Evolutionary conservation across 2,329 filamentous ascomycete genomes (phyloP), one percentile per base, ranked within the genome.

Genomic region (Cercospora sp.): DNA sequence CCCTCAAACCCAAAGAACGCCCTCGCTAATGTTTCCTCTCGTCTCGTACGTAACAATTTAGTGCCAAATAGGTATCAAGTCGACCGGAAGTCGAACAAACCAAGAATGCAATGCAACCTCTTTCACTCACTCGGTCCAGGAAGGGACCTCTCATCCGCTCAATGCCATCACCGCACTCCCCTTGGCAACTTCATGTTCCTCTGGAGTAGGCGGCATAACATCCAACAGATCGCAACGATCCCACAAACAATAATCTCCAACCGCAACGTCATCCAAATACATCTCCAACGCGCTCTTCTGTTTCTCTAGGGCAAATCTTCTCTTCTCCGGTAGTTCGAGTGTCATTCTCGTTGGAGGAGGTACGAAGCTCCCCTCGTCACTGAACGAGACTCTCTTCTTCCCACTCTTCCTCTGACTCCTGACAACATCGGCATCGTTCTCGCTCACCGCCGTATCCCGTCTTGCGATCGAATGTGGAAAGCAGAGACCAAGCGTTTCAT

Each of bases 191-290:
- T 36, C 55, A 20, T 20, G 55, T n/a, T 63, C 60, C 13, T 63
- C 60, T 20, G 60, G 60, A 18, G 45, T 63, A 20, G 45, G 60
- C 42, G 45, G 60, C 42, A 18, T 10, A 9, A 63, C 48, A 23
- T 63, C 42, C 28, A 33, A 12, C 5, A 59, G 30, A 36, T 36
- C 55, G 30, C 55, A 59, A 26, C 30, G 55, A 31, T 63, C 60
- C 60, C 60, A 63, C 12, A 63, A 33, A 36, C 60, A 63, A 63
- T 48, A 63, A 5, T 63, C 40, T 30, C 60, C 60, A 51, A 63
- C 60, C n/a, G 60, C 26, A n/a, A 63, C 16, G 2, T 63, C 40
- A 1, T 63, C 28, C 60, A 63, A 8, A 8, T 33, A 63, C 60
- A 53, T 51, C 16, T 48, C 45, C 16, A 51, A 4, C 1, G 42